phyloP scores from a whole-genome alignment of 495 filamentous ascomycete species.

The Xylaria acuta region DNA sequence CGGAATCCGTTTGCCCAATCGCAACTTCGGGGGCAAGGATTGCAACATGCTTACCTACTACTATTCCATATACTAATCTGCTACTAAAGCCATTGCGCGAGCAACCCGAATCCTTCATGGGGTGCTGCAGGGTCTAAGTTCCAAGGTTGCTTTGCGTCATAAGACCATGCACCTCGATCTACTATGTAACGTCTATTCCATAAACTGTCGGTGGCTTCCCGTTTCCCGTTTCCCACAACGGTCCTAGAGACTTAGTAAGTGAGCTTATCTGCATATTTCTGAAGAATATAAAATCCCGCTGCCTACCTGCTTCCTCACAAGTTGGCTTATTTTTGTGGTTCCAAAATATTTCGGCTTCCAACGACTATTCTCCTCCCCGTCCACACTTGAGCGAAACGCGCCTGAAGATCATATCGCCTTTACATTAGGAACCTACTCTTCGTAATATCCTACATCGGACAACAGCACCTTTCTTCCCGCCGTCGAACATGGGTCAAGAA shows the following conservation, averaged over 20 bases:
- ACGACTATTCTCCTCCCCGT: neutral
- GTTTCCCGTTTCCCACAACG: neutral
- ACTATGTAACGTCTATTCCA: conserved; percentile 14
- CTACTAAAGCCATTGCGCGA: neutral
- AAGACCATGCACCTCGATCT: conserved; percentile 2
- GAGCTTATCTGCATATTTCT: neutral
- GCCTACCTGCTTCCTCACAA: neutral
- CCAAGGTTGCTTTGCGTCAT: conserved; percentile 13
- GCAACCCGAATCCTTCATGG: conserved; percentile 2
- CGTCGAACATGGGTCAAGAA: conserved; percentile 36
- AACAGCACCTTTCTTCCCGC: neutral
- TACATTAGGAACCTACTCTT: neutral
- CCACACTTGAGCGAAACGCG: neutral
- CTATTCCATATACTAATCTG: conserved; percentile 9
- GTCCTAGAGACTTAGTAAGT: conserved; percentile 11
- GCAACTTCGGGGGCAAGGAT: conserved; percentile 20
- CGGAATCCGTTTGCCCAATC: conserved; percentile 18
- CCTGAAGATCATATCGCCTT: neutral
- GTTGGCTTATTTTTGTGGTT: neutral
- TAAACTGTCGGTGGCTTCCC: conserved; percentile 1
- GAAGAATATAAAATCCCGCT: conserved; percentile 9
- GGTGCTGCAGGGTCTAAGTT: conserved; percentile 8
- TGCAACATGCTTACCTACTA: conserved; percentile 8
- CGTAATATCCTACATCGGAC: neutral
- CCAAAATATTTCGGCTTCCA: conserved; percentile 3